Conservation (phyloP, 164 flowering plant species). For the Chloranthus sessilifolius region DNA sequence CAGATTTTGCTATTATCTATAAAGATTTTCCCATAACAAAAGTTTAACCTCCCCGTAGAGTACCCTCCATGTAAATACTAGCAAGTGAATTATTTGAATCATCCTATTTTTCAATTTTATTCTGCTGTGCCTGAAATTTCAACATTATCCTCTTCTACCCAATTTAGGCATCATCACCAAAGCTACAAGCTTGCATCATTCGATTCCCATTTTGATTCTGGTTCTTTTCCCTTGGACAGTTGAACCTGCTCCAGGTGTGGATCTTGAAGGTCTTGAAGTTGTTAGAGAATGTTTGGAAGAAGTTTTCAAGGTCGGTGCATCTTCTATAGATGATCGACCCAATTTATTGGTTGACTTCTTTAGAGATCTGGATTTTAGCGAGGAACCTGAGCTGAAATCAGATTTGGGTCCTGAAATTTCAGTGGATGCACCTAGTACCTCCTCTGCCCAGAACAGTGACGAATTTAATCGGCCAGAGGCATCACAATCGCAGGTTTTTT, state of each 20-base stretch:
- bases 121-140: not conserved
- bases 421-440: slow-evolving; percentile 31
- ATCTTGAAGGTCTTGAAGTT: slow-evolving; percentile 83
- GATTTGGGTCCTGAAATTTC: slow-evolving; percentile 19
- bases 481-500: slow-evolving; percentile 24
- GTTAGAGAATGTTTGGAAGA: slow-evolving; percentile 68
- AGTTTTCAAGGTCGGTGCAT: slow-evolving; percentile 48
- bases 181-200: not conserved
- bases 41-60: too few species aligned
- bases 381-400: slow-evolving; percentile 12
- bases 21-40: too few species aligned
- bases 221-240: slow-evolving; percentile 38
- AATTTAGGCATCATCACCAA: not conserved
- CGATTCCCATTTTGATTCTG: slow-evolving; percentile 9
- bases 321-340: slow-evolving; percentile 30
- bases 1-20: too few species aligned
- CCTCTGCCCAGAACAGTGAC: slow-evolving; percentile 16
- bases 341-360: slow-evolving; percentile 54
- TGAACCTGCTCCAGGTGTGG: slow-evolving; percentile 79
- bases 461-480: slow-evolving; percentile 21
- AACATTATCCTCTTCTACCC: not conserved
- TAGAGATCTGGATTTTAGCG: slow-evolving; percentile 31
- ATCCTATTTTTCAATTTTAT: not conserved
- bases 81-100: not conserved
- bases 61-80: not conserved